A percentile compares a stretch with the other conserved stretches of the same genome.
phyloP scores from a whole-genome alignment of 1,284 basidiomycete genomes.

The Cryptococcus amylolentus region DNA sequence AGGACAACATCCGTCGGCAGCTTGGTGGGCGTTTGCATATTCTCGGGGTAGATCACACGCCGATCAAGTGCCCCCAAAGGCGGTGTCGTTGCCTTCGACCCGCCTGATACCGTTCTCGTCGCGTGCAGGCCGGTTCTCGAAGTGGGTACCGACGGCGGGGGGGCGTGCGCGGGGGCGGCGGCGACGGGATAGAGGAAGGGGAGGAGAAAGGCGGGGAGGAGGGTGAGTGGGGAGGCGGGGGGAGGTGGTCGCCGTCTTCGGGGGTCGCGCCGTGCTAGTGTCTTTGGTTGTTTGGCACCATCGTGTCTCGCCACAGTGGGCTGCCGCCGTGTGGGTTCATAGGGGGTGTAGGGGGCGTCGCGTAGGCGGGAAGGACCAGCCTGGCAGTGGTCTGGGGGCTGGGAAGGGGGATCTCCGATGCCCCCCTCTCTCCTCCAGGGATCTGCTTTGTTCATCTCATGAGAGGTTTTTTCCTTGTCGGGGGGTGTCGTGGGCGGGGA shows the following conservation, averaged over 20 bases:
- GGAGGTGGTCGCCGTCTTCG: not conserved
- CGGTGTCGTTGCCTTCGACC: not conserved
- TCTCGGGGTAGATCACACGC: constrained; percentile 14
- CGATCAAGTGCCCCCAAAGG: not conserved
- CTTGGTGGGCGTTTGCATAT: constrained; percentile 8
- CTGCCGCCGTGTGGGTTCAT: too few species aligned
- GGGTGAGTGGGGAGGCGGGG: not conserved
- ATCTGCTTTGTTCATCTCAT: constrained; percentile 1
- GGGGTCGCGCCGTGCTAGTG: not conserved
- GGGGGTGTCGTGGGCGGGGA: not conserved
- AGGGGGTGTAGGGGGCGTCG: not conserved
- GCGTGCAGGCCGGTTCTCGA: not conserved
- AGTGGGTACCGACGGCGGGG: constrained; percentile 1
- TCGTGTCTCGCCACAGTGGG: too few species aligned
- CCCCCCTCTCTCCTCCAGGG: not conserved
- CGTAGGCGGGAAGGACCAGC: not conserved
- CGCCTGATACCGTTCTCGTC: not conserved
- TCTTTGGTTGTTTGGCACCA: too few species aligned
- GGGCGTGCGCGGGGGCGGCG: constrained; percentile 7
- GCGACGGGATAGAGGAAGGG: constrained; percentile 4
- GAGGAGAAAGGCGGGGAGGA: constrained; percentile 9
- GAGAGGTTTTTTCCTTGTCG: not conserved
- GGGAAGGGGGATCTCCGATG: not conserved
- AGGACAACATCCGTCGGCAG: constrained; percentile 10
- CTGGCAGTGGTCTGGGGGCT: not conserved